phyloP scores from a whole-genome alignment of 208 protist species.

The Acanthamoeba sp. region DNA sequence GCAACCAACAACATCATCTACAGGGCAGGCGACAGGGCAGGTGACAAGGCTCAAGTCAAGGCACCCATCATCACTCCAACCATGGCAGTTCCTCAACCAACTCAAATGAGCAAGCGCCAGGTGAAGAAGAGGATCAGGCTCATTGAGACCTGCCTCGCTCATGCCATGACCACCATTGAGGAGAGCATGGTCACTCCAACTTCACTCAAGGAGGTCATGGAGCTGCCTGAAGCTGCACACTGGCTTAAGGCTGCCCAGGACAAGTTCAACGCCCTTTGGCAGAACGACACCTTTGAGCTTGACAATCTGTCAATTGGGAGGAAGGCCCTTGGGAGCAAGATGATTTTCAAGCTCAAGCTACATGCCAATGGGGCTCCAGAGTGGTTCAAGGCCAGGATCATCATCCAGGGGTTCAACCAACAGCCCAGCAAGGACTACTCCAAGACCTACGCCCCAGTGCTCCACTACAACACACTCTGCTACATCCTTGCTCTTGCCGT shows the following conservation, averaged over 20 bases:
- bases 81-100: too few relatives aligned
- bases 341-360: slow-evolving; percentile 7
- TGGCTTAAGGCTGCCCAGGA: neutral
- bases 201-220: too few relatives aligned
- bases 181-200: neutral
- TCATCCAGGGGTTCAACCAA: neutral
- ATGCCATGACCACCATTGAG: too few relatives aligned
- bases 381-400: neutral
- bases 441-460: slow-evolving; percentile 30
- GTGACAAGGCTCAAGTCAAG: too few relatives aligned
- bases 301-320: neutral
- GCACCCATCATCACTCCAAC: too few relatives aligned
- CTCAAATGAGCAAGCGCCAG: too few relatives aligned
- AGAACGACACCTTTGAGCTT: neutral
- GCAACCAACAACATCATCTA: too few relatives aligned
- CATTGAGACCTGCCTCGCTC: neutral
- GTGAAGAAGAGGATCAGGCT: neutral
- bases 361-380: neutral
- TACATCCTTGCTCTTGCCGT: neutral
- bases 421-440: neutral
- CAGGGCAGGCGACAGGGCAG: too few relatives aligned
- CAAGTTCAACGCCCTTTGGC: neutral
- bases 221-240: neutral
- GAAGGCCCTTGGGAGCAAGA: neutral
- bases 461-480: neutral